Evolutionary conservation across 345 rosid species (phyloP).

Genomic region (Alliaria petiolata): DNA sequence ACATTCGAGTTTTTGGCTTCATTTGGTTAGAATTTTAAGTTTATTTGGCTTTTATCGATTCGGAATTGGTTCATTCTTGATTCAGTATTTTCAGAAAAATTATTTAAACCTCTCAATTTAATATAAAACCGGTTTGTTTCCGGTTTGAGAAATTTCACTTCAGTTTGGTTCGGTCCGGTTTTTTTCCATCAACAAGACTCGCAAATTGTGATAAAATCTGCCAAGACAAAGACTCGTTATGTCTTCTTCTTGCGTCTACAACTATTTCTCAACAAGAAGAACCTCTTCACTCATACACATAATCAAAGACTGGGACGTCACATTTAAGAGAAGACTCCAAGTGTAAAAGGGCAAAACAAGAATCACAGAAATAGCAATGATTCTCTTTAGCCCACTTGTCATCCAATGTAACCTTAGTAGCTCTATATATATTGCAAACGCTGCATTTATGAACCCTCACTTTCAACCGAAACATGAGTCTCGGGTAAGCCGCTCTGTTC

Average conservation of each 20-base stretch:
- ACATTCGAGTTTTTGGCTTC: neutral
- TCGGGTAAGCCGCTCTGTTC: slow-evolving; percentile 65
- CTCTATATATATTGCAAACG: slow-evolving; percentile 60
- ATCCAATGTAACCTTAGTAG: slow-evolving; percentile 52
- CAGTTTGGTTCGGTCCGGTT: neutral
- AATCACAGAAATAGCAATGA: slow-evolving; percentile 75
- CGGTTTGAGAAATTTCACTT: neutral
- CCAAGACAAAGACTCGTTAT: no score
- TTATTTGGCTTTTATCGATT: neutral
- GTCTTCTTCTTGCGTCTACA: neutral
- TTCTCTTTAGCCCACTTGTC: slow-evolving; percentile 70
- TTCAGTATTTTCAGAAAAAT: neutral
- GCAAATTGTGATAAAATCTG: neutral
- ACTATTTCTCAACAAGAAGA: neutral
- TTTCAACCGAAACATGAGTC: slow-evolving; percentile 46
- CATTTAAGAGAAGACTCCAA: slow-evolving; percentile 30
- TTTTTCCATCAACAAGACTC: neutral
- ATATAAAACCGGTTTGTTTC: neutral
- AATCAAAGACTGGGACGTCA: slow-evolving; percentile 57
- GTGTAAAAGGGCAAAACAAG: slow-evolving; percentile 67
- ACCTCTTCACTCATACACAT: slow-evolving; percentile 36
- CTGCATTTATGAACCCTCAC: slow-evolving; percentile 52
- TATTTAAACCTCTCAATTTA: no score
- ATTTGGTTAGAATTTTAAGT: neutral
- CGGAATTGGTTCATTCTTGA: neutral